Base-by-base conservation (phyloP, 345 rosid species). In the Bretschneidera sinensis region DNA sequence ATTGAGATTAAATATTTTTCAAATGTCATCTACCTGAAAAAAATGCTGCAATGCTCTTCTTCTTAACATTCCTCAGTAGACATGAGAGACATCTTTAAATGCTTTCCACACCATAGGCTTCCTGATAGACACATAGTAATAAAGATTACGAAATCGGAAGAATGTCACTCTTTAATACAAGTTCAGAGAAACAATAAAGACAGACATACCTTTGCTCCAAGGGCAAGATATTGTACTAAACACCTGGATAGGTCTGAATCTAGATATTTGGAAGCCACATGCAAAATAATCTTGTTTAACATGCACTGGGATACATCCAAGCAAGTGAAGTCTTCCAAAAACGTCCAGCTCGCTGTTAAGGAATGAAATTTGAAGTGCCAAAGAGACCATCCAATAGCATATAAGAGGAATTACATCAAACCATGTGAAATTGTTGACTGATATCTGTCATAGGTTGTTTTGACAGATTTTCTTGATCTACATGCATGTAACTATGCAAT, bases 301-400 rank as follows among this genome's bases (percentile, higher is more conserved):
- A 78, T 63, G 74, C 99, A 94, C 48, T 86, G 97, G 9, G 86
- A 83, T 21, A 78, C 74, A 72, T 88, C 99, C 82, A 88, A 86
- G 76, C 99, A 94, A 52, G 97, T 90, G 59, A 76, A 83, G 71
- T 85, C 92, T 62, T 92, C 97, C 98, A 96, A 92, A 57, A 85
- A 70, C 43, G 75, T 61, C 92, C 65, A 78, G 59, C 64, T 59
- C 54, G 20, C 58, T 33, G 86, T 89, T 68, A 85, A 86, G 91
- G 77, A 57, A 43, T 59, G 21, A 53, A 58, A 18, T 22, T n/a
- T 52, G 59, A 59, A 51, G 59, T 35, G 11, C 48, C 20, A 62
- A 9, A 69, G 4, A 39, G 45, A 39, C 2, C 6, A 39, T 39
- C 10, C 45, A 1, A 14, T 39, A 39, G 6, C 45, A 39, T 39